phyloP scores from a whole-genome alignment of 495 filamentous ascomycete genomes.

The Penicillium crystallinum region DNA sequence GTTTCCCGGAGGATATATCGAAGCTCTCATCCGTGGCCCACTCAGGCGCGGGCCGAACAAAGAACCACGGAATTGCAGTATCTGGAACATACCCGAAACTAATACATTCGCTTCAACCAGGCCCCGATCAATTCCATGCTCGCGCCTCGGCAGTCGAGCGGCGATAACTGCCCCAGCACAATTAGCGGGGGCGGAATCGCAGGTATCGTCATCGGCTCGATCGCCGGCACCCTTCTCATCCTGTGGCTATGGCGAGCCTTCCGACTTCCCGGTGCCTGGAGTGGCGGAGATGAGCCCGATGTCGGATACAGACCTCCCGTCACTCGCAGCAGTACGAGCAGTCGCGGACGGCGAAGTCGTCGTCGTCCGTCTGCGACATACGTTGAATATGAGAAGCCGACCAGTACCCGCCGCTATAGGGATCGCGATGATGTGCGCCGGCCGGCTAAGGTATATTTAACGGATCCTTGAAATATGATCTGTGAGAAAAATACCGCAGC shows the following conservation, averaged over 20 bases:
- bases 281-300: conserved; percentile 20
- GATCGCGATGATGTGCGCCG: conserved; percentile 27
- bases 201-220: conserved; percentile 56
- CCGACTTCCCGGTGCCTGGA: conserved; percentile 18
- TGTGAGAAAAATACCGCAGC: neutral
- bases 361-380: conserved; percentile 14
- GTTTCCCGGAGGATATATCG: neutral
- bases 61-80: conserved; percentile 1
- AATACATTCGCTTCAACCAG: conserved; percentile 4
- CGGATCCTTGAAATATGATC: neutral
- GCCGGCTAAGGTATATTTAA: conserved; percentile 36
- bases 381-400: conserved; percentile 36
- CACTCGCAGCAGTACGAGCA: conserved; percentile 8
- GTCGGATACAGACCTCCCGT: conserved; percentile 21
- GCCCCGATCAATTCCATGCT: conserved; percentile 17
- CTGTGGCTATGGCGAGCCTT: conserved; percentile 45
- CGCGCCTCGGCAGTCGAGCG: conserved; percentile 18
- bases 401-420: conserved; percentile 14
- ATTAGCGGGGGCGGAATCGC: conserved; percentile 53
- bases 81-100: conserved; percentile 1
- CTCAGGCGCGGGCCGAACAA: neutral
- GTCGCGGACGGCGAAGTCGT: conserved; percentile 14
- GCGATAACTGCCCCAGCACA: conserved; percentile 29
- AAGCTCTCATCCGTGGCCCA: neutral
- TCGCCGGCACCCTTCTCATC: conserved; percentile 50